These are phyloP conservation scores for Suhomyces vadensis DNA, from an alignment of 805 yeast genomes.

Conservation along the genomic window DNA sequence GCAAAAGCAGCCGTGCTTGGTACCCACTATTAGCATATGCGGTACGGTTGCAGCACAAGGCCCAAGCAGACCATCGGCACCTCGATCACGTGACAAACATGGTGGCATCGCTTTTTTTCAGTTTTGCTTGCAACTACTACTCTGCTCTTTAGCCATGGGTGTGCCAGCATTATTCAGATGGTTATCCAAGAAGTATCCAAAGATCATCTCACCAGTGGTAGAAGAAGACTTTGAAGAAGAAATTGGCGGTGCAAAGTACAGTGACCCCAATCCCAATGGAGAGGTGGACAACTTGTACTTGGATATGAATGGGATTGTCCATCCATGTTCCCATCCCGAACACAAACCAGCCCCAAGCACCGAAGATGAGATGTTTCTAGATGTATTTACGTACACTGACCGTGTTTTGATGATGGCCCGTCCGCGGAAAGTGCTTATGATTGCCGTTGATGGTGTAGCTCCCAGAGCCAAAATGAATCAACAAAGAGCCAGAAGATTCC, in stretches of 20 bases:
- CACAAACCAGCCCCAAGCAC: conserved; percentile 94
- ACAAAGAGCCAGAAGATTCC: conserved; percentile 89
- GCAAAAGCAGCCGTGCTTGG: no score
- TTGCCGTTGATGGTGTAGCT: conserved; percentile 99
- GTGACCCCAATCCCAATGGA: conserved; percentile 88
- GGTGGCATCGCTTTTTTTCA: conserved; percentile 1
- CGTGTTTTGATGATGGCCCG: conserved; percentile 90
- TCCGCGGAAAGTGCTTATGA: conserved; percentile 88
- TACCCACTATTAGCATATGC: no score
- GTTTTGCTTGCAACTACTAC: background rate
- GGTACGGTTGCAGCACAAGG: no score
- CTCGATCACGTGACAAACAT: no score
- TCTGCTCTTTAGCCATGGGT: conserved; percentile 56
- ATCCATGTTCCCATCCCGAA: conserved; percentile 98
- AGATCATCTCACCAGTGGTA: conserved; percentile 85
- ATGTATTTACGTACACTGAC: conserved; percentile 89
- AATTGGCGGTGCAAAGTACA: conserved; percentile 62
- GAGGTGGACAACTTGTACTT: conserved; percentile 90
- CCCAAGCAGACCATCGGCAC: no score
- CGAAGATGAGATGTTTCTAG: conserved; percentile 95
- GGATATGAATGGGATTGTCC: conserved; percentile 99
- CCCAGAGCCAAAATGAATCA: conserved; percentile 98
- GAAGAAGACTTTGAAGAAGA: conserved; percentile 68
- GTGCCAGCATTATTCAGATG: conserved; percentile 98
- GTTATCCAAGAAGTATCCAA: conserved; percentile 91